Base-by-base conservation (phyloP, 2,329 filamentous ascomycete genomes). In the Lasiodiplodia theobromae region DNA sequence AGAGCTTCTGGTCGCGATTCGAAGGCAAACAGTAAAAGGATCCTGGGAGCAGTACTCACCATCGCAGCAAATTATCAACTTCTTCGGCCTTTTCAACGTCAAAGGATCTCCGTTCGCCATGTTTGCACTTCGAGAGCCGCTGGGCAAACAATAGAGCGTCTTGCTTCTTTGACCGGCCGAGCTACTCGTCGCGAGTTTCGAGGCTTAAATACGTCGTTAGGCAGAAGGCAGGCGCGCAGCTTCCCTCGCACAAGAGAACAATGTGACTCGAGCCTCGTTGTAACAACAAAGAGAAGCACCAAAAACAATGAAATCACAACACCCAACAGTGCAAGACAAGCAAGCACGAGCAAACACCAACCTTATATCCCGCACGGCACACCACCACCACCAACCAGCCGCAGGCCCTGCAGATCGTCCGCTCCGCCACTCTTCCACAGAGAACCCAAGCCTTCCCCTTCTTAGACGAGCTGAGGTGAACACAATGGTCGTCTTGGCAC, bases 41-140 rank as follows among this genome's bases (percentile, higher is more conserved):
- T 8, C 25, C 10, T 2, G 16, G 25, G 18, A 37, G 16, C n/a
- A 28, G 34, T 37, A 60, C 67, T 65, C 47, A 68, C 67, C 67
- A 58, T 68, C 67, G 16, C 67, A 68, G 28, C 67, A 68, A 2
- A 68, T 58, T 23, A 68, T 44, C 38, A 68, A 31, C 52, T 68
- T 68, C 67, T 68, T 68, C 31, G 67, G 67, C 6, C 57, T 49
- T 18, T 23, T 62, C 56, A 63, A 16, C 2, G 18, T 47, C 11
- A 38, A 23, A 1, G 31, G 23, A 5, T 52, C 2, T n/a, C 28
- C 23, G 10, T 28, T 23, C 49, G 63, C 49, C 18, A 62, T 63
- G 31, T 10, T n/a, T 2, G 16, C 12, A 10, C 2, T 34, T n/a
- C 3, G 5, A 11, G 28, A 11, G 12, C 14, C 14, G 18, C 6